A percentile compares a stretch with the other conserved stretches of the same genome.
Evolutionary conservation across 2,329 filamentous ascomycete species (phyloP).

Genomic region (Fulvia fulva): DNA sequence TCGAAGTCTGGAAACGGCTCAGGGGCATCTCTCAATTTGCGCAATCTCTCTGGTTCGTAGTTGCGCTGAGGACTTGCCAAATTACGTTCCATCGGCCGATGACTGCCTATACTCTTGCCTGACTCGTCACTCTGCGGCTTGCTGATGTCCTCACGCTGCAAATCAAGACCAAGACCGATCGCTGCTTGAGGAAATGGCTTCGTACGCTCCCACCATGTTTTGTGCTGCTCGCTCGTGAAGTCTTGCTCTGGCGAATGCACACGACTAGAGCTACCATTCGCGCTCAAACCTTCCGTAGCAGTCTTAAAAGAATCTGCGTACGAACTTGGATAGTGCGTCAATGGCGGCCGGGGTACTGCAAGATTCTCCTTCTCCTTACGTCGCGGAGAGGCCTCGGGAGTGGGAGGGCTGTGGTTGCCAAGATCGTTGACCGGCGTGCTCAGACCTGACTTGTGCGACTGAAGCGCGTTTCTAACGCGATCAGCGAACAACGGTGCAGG

Average conservation of each 20-base stretch:
- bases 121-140: slow-evolving; percentile 3
- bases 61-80: neutral
- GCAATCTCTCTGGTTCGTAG: neutral
- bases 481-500: slow-evolving; percentile 42
- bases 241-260: slow-evolving; percentile 11
- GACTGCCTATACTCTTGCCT: neutral
- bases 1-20: slow-evolving; percentile 1
- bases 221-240: neutral
- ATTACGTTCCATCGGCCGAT: neutral
- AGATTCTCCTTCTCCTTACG: slow-evolving; percentile 20
- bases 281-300: slow-evolving; percentile 41
- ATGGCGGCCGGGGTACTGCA: slow-evolving; percentile 18
- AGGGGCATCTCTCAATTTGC: neutral
- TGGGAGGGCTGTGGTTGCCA: slow-evolving; percentile 33
- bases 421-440: slow-evolving; percentile 38
- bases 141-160: neutral
- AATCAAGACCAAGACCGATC: neutral
- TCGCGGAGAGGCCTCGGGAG: slow-evolving; percentile 35
- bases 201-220: neutral
- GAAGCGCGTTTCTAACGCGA: slow-evolving; percentile 37
- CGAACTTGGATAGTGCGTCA: slow-evolving; percentile 34
- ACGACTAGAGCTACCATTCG: slow-evolving; percentile 24
- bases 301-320: slow-evolving; percentile 47
- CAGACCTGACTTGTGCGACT: slow-evolving; percentile 37
- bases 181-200: neutral